A percentile compares a stretch with the other conserved stretches of the same genome.
Conservation (phyloP, 169 alveolate genomes). For the Cyclospora cayetanensis region DNA sequence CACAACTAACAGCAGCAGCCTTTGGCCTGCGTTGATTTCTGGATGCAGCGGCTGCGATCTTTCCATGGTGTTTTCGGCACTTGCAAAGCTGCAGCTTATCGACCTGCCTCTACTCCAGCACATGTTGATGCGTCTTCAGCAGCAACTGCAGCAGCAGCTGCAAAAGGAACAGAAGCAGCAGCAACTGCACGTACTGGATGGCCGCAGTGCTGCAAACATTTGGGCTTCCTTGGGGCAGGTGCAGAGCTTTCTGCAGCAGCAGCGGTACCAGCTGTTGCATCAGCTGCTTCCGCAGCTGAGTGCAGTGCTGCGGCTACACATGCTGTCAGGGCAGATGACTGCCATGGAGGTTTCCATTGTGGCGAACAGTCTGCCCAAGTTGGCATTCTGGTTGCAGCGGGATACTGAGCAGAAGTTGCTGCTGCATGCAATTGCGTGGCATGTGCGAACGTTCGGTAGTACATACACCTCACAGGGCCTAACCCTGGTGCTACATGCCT, state of each 20-base stretch:
- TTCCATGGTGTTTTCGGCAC: not conserved
- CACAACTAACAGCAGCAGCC: not conserved
- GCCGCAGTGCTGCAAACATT: constrained; percentile 33
- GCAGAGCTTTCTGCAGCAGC: not conserved
- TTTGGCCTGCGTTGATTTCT: constrained; percentile 6
- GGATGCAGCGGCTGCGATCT: constrained; percentile 15
- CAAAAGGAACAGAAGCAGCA: not conserved
- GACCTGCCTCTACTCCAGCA: not conserved
- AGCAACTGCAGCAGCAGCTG: constrained; percentile 8
- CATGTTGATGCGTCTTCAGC: not conserved
- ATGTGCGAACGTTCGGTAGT: not conserved
- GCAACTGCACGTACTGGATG: constrained; percentile 1
- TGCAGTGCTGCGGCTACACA: not conserved
- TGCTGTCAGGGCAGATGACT: not conserved
- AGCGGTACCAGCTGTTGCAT: no score
- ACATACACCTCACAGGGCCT: constrained; percentile 20
- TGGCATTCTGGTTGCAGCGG: not conserved
- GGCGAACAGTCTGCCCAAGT: not conserved
- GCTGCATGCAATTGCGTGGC: not conserved
- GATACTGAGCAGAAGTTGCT: not conserved
- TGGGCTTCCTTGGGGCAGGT: constrained; percentile 21
- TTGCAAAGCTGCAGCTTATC: not conserved
- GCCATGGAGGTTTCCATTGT: not conserved
- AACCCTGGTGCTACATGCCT: constrained; percentile 12
- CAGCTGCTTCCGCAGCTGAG: not conserved